Conservation (phyloP, 352 stramenopile species). For the Globisporangium paddicum region DNA sequence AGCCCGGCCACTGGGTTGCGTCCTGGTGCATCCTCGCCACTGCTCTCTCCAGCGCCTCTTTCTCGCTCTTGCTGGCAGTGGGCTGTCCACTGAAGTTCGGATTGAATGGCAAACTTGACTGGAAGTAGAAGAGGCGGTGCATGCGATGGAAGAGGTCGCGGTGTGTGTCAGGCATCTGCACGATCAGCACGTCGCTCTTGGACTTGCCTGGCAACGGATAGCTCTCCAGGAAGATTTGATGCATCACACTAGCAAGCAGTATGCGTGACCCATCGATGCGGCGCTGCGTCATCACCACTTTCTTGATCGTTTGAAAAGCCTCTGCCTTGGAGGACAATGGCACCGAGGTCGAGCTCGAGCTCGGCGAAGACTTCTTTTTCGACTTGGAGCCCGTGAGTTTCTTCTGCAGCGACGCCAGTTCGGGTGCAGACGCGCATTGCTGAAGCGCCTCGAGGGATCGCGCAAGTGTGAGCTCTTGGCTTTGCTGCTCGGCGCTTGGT, state of each 20-base stretch:
- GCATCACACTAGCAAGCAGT: slow-evolving; percentile 51
- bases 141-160: slow-evolving; percentile 60
- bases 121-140: slow-evolving; percentile 74
- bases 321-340: slow-evolving; percentile 28
- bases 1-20: slow-evolving; percentile 59
- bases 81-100: background rate
- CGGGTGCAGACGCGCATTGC: slow-evolving; percentile 35
- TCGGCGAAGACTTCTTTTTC: slow-evolving; percentile 7
- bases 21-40: slow-evolving; percentile 30
- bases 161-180: slow-evolving; percentile 34
- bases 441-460: slow-evolving; percentile 48
- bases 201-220: slow-evolving; percentile 31
- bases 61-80: slow-evolving; percentile 8
- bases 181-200: slow-evolving; percentile 38
- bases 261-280: slow-evolving; percentile 71
- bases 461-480: slow-evolving; percentile 18
- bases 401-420: slow-evolving; percentile 47
- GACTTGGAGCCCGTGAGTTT: slow-evolving; percentile 51
- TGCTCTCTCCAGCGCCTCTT: slow-evolving; percentile 22
- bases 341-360: background rate
- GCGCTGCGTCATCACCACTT: slow-evolving; percentile 50
- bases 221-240: slow-evolving; percentile 45
- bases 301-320: slow-evolving; percentile 35
- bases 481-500: slow-evolving; percentile 3
- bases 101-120: slow-evolving; percentile 28